phyloP scores from a whole-genome alignment of 148 eudicot species.

The Rhododendron ovatum region DNA sequence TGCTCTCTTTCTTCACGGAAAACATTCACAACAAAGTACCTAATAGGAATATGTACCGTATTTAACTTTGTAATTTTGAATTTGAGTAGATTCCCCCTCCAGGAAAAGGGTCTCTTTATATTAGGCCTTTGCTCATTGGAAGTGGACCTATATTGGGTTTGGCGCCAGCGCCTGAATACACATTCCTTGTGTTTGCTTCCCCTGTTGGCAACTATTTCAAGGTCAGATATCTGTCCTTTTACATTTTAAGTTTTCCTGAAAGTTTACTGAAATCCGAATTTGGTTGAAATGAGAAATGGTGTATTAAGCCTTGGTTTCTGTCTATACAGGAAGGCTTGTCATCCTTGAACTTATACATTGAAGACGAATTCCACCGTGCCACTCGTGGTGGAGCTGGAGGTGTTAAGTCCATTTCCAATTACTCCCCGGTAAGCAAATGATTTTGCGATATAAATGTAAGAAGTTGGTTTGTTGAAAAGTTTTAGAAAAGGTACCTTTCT shows the following conservation, averaged over 20 bases:
- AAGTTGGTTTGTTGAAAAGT: neutral
- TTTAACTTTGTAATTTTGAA: neutral
- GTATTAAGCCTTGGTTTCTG: neutral
- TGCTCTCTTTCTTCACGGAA: neutral
- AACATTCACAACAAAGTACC: neutral
- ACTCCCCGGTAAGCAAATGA: conserved; percentile 60
- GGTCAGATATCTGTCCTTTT: conserved; percentile 22
- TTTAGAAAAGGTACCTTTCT: neutral
- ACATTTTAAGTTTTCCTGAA: neutral
- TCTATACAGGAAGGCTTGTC: conserved; percentile 60
- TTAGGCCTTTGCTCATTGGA: conserved; percentile 89
- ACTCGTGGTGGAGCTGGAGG: conserved; percentile 93
- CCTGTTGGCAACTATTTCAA: conserved; percentile 92
- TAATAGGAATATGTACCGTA: neutral
- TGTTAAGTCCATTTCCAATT: conserved; percentile 78
- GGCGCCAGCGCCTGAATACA: conserved; percentile 79
- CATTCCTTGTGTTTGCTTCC: conserved; percentile 81
- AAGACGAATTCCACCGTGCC: conserved; percentile 78
- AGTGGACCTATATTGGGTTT: conserved; percentile 76
- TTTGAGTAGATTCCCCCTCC: conserved; percentile 81
- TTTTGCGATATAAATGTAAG: neutral
- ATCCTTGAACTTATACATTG: conserved; percentile 69
- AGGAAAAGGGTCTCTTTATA: conserved; percentile 85
- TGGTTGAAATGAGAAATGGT: neutral
- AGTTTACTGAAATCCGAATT: neutral